These are phyloP conservation scores for Solanum lignicaule DNA, from an alignment of 257 asterid species.

Conservation along the genomic window DNA sequence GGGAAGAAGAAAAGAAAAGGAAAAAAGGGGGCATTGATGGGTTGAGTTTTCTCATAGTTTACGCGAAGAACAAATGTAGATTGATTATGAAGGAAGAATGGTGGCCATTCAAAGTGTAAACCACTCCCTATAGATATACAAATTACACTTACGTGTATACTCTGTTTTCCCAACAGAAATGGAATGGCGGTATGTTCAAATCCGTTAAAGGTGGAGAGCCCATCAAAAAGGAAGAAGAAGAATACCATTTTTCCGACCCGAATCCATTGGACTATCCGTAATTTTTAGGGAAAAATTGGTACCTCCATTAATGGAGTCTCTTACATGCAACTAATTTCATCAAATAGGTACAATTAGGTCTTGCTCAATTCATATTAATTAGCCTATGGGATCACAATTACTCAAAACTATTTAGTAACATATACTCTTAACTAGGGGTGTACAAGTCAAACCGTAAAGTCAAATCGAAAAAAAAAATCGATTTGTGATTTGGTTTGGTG, in stretches of 20 bases:
- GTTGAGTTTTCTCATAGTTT: background rate
- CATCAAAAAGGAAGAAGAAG: slow-evolving; percentile 11
- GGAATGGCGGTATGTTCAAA: background rate
- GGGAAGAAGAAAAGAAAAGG: background rate
- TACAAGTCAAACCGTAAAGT: too few species aligned
- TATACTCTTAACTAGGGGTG: too few species aligned
- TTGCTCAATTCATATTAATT: background rate
- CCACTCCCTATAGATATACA: background rate
- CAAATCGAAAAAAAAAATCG: too few species aligned
- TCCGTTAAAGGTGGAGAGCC: slow-evolving; percentile 66
- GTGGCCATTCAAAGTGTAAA: slow-evolving; percentile 9
- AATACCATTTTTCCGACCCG: background rate
- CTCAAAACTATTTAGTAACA: background rate
- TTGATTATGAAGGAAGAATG: background rate
- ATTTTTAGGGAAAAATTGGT: background rate
- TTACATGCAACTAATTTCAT: background rate
- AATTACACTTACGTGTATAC: background rate
- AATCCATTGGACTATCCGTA: background rate
- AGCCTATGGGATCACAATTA: background rate
- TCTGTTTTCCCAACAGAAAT: background rate
- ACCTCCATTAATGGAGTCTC: background rate
- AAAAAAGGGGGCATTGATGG: background rate
- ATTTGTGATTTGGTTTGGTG: too few species aligned
- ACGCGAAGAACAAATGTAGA: background rate
- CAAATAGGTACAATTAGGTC: background rate